Evolutionary conservation across 345 rosid genomes (phyloP), one percentile per base, ranked within the genome.

Genomic region (Rhodamnia rubescens): DNA sequence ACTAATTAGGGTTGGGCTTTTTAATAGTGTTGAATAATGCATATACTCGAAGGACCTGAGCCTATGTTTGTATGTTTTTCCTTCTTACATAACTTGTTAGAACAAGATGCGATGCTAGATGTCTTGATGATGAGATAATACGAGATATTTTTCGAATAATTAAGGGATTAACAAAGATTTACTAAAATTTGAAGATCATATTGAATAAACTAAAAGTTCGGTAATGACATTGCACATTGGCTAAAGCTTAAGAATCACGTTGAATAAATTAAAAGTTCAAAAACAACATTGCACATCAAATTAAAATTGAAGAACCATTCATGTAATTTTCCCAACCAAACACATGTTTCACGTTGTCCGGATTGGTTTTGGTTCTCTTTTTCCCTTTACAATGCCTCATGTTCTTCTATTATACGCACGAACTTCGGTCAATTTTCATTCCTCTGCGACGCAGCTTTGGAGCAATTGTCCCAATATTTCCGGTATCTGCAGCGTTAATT

Each of bases 201-300:
- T 32, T 8, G 40, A 32, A 69, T 0, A 64, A 64, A 64, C 1
- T 0, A 64, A 64, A 64, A 29, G 0, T 64, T 29, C 24, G 21
- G 4, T 1, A 22, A 54, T 21, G 10, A 54, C 26, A 54, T 20
- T 54, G 9, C 5, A 54, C 9, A 54, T 54, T 21, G 26, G 10
- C 10, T 54, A 7, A 54, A 54, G 9, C 20, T 54, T 9, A 7
- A 7, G 57, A 10, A 54, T 3, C 4, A 54, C 4, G 10, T 20
- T 54, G 7, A 54, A 54, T 1, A 54, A 20, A 54, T 20, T 54
- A 54, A 54, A 54, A 54, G 1, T 54, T 21, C 7, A 64, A 2
- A 0, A 0, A 64, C 2, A 0, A 64, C 9, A 8, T 15, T 29
- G 6, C 4, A 20, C 4, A 20, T 7, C 0, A 8, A 20, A 20